These are phyloP conservation scores for Ilex paraguariensis DNA, from an alignment of 305 asterid genomes.

Conservation along the genomic window DNA sequence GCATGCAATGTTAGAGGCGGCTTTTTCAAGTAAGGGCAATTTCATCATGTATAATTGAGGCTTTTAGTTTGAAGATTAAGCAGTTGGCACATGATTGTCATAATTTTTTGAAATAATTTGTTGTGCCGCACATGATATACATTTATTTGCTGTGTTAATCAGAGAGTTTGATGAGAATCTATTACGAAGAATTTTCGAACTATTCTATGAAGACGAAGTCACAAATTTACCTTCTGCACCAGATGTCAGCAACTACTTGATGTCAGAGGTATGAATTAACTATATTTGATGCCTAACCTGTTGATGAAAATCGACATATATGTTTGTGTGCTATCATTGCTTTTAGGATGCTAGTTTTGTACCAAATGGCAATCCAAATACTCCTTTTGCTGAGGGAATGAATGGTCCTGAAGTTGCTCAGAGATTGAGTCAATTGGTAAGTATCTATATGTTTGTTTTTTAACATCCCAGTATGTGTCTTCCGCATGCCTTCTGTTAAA, in stretches of 20 bases:
- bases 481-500: no score
- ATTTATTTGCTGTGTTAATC: slow-evolving; percentile 20
- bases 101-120: slow-evolving; percentile 1
- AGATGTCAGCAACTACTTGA: slow-evolving; percentile 89
- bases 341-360: slow-evolving; percentile 67
- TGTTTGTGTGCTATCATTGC: slow-evolving; percentile 1
- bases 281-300: no score
- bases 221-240: slow-evolving; percentile 70
- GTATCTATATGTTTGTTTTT: neutral
- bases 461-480: no score
- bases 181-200: slow-evolving; percentile 52
- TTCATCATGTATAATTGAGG: slow-evolving; percentile 15
- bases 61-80: slow-evolving; percentile 6
- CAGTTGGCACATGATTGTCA: no score
- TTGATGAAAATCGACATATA: no score
- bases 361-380: slow-evolving; percentile 58
- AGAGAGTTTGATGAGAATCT: slow-evolving; percentile 88
- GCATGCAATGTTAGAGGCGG: slow-evolving; percentile 98
- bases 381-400: slow-evolving; percentile 71
- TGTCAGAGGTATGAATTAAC: slow-evolving; percentile 60
- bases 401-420: slow-evolving; percentile 75
- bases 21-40: slow-evolving; percentile 73
- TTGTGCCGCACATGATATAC: slow-evolving; percentile 1
- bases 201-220: slow-evolving; percentile 78
- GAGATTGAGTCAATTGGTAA: slow-evolving; percentile 53